Conservation (phyloP, 2,329 filamentous ascomycete species). For the Falciphora oryzae region DNA sequence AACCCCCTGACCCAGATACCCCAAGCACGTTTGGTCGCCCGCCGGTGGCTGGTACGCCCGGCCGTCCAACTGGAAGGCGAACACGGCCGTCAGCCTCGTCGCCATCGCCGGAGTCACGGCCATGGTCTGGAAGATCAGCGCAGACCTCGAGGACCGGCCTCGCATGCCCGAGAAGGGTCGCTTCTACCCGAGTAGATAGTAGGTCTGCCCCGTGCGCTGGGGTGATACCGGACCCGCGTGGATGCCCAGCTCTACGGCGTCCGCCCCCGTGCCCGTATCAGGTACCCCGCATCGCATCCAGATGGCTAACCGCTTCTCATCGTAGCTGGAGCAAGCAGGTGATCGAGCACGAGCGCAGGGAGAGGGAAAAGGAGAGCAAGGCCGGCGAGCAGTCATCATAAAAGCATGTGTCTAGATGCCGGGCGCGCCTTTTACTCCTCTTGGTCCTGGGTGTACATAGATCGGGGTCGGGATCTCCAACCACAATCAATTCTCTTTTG, state of each 20-base stretch:
- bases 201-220: constrained; percentile 29
- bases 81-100: constrained; percentile 52
- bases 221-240: not conserved
- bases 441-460: not conserved
- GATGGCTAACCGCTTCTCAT: constrained; percentile 6
- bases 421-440: not conserved
- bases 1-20: constrained; percentile 56
- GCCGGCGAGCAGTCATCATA: constrained; percentile 12
- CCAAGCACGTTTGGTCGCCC: constrained; percentile 99
- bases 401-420: not conserved
- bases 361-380: constrained; percentile 23
- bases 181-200: constrained; percentile 87
- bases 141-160: constrained; percentile 65
- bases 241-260: not conserved
- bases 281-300: not conserved
- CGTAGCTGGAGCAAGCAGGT: constrained; percentile 40
- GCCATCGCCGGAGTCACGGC: constrained; percentile 55
- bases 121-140: constrained; percentile 64
- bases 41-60: constrained; percentile 96
- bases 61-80: constrained; percentile 89
- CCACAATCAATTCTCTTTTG: not conserved
- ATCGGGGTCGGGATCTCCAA: not conserved
- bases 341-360: constrained; percentile 36
- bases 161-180: constrained; percentile 72
- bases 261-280: not conserved